Base-by-base conservation (phyloP, 2,329 filamentous ascomycete species). In the Lasiodiplodia theobromae region DNA sequence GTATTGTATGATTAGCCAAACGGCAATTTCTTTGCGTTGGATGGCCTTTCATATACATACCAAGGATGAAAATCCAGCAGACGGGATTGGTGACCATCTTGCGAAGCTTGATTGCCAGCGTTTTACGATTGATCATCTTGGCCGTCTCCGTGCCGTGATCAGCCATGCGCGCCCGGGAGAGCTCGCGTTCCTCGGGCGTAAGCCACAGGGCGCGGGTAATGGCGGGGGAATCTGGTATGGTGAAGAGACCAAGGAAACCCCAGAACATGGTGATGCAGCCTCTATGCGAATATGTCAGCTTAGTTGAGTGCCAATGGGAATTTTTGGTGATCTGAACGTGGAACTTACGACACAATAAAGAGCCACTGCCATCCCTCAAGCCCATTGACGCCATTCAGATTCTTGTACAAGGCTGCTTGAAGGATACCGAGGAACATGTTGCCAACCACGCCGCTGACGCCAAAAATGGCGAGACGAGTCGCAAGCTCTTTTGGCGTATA, bases 401-500 rank as follows among this genome's bases (percentile, higher is more conserved):
- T 74, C 6, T 72, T 75, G 62, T 78, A 78, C 7, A 74, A 75
- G 21, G 75, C 76, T 21, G 77, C 76, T 66, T 78, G 77, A 3
- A 78, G 68, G 70, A 77, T 77, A 1, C 76, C 76, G 37, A 74
- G 75, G 70, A 79, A 77, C 77, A 79, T 79, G 11, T 75, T 72
- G 12, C 74, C 75, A 1, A 78, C 70, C 2, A 75, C 72, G 14
- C 74, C 74, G 1, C 76, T 76, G 58, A 76, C 75, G 67, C 74
- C 78, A 57, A 79, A 79, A 3, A 79, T 63, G 1, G 73, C 73
- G 2, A 77, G 73, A 16, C 77, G 73, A 31, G 77, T 75, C 14
- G 75, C 75, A 37, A 77, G 68, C 44, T 79, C 77, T 56, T 71
- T 74, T 63, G 80, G 77, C 0, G 79, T 82, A 66, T 83, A 84